Conservation (phyloP, 495 filamentous ascomycete species). For the Talaromyces liani region DNA sequence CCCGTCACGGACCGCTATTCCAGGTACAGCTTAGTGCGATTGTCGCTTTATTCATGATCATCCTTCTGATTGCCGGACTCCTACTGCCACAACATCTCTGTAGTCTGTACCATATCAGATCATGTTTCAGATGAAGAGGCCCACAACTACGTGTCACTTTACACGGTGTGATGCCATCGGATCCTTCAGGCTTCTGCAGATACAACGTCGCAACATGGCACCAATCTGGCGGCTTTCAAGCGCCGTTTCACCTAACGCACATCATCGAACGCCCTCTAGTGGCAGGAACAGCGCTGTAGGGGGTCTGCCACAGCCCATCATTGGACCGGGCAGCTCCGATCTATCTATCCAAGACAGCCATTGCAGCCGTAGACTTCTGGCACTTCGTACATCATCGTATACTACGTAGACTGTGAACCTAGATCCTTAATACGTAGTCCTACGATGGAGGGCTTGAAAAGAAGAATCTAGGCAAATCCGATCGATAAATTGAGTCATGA, state of each 20-base stretch:
- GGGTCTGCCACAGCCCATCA: background rate
- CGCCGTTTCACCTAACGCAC: background rate
- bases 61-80: background rate
- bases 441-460: background rate
- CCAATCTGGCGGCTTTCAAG: background rate
- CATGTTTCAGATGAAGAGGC: background rate
- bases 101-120: too few species aligned
- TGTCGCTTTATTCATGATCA: background rate
- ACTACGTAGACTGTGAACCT: background rate
- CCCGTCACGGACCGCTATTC: background rate
- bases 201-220: background rate
- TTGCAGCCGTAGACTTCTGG: background rate
- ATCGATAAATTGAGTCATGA: background rate
- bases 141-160: too few species aligned
- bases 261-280: background rate
- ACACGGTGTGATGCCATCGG: background rate
- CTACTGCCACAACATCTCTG: background rate
- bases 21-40: background rate
- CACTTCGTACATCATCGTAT: background rate
- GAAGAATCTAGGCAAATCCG: background rate
- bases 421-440: background rate
- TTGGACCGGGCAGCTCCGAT: constrained; percentile 4
- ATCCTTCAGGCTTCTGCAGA: background rate
- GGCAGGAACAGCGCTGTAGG: background rate
- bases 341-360: background rate